Percentiles rank a stretch among this genome's conserved stretches.
These are phyloP conservation scores for Candida lessepsii DNA, from an alignment of 805 yeast genomes.

Conservation along the genomic window DNA sequence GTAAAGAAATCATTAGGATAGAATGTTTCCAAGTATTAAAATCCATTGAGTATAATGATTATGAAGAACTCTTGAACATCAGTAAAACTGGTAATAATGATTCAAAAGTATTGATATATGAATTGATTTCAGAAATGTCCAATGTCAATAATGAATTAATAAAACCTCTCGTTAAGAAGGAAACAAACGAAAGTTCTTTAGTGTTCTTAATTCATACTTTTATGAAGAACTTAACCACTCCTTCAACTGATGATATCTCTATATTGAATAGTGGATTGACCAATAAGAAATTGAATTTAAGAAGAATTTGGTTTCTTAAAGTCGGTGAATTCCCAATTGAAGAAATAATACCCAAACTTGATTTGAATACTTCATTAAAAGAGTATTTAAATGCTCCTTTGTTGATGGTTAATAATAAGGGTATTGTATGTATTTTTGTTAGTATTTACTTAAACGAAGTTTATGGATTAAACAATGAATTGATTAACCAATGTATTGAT, in stretches of 20 bases:
- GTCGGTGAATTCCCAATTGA: constrained; percentile 34
- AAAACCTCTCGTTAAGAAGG: constrained; percentile 60
- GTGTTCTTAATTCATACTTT: constrained; percentile 48
- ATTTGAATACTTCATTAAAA: constrained; percentile 26
- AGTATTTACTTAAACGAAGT: constrained; percentile 25
- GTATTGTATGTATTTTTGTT: constrained; percentile 56
- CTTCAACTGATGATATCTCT: constrained; percentile 16
- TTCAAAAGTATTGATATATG: constrained; percentile 54
- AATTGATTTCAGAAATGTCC: constrained; percentile 33
- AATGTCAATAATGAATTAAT: constrained; percentile 36
- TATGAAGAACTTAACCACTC: constrained; percentile 31
- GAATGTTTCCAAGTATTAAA: constrained; percentile 39
- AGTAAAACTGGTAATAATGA: constrained; percentile 65
- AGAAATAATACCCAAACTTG: constrained; percentile 30
- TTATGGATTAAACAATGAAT: constrained; percentile 13
- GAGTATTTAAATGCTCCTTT: constrained; percentile 54
- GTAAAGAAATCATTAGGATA: constrained; percentile 63
- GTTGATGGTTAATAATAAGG: constrained; percentile 50
- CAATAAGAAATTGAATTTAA: constrained; percentile 61
- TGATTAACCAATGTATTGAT: constrained; percentile 21
- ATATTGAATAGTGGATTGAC: constrained; percentile 56
- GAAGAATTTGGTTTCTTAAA: constrained; percentile 65
- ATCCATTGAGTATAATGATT: constrained; percentile 16
- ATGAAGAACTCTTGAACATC: constrained; percentile 43
- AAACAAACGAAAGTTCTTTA: constrained; percentile 69